A percentile compares a stretch with the other conserved stretches of the same genome.
These are phyloP conservation scores for Murraya koenigii DNA, from an alignment of 345 rosid genomes.

Conservation along the genomic window DNA sequence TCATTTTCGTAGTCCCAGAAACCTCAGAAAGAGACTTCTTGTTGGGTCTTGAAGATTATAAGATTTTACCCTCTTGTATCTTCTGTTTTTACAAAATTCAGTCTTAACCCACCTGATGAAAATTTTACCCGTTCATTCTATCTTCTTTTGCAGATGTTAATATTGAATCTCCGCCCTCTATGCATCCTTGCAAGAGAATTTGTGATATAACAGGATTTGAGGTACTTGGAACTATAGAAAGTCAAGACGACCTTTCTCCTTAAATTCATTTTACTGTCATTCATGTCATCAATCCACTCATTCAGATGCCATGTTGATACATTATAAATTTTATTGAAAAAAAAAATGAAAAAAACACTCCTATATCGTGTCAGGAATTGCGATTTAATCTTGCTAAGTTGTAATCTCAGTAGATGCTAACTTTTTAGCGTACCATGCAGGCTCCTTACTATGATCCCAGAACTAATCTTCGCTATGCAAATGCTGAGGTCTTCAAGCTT, in stretches of 20 bases:
- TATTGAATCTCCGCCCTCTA: constrained; percentile 87
- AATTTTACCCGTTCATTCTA: neutral
- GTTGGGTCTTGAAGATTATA: neutral
- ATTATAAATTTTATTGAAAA: neutral
- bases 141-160: constrained; percentile 56
- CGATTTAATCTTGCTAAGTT: neutral
- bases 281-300: neutral
- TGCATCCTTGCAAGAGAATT: constrained; percentile 75
- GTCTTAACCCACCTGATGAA: neutral
- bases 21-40: neutral
- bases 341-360: neutral
- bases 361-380: neutral
- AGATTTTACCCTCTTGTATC: neutral
- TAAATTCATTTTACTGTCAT: neutral
- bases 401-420: neutral
- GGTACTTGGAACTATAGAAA: constrained; percentile 38
- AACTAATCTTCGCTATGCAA: constrained; percentile 80
- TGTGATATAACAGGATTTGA: constrained; percentile 88
- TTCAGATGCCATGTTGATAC: neutral
- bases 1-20: neutral
- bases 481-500: constrained; percentile 70
- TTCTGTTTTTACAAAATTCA: neutral
- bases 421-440: constrained; percentile 33
- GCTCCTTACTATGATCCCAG: constrained; percentile 86
- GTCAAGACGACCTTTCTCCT: neutral